These are phyloP conservation scores for Trichoderma pleuroti DNA, from an alignment of 2,329 filamentous ascomycete species.

Conservation along the genomic window DNA sequence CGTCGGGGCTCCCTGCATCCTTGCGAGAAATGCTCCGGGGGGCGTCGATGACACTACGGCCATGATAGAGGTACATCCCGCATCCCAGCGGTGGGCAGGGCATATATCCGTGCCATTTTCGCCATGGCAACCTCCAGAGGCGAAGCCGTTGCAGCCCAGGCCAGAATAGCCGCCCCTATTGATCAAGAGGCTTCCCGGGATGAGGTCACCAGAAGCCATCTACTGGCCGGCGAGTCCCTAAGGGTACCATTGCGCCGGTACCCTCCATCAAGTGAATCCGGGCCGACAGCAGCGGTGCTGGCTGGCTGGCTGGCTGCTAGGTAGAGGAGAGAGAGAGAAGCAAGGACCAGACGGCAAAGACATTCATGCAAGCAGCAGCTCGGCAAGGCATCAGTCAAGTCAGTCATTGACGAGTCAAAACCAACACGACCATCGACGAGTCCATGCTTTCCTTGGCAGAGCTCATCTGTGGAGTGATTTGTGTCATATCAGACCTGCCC, in stretches of 20 bases:
- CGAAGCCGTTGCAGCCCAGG: background rate
- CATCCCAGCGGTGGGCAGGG: background rate
- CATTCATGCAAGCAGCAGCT: slow-evolving; percentile 1
- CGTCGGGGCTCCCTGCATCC: background rate
- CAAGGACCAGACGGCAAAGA: background rate
- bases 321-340: background rate
- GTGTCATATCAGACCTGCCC: background rate
- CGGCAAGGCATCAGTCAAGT: background rate
- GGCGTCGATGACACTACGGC: background rate
- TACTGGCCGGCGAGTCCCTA: background rate
- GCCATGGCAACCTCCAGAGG: background rate
- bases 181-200: background rate
- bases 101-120: background rate
- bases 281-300: background rate
- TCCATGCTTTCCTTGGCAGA: background rate
- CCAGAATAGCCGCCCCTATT: background rate
- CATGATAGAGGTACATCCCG: background rate
- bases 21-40: background rate
- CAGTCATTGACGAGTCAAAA: background rate
- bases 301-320: too few relatives aligned
- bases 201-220: slow-evolving; percentile 12
- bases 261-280: slow-evolving; percentile 13
- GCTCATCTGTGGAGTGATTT: slow-evolving; percentile 7
- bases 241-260: slow-evolving; percentile 16
- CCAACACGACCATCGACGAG: background rate